These are phyloP conservation scores for Aspergillus caelatus DNA, from an alignment of 2,329 filamentous ascomycete species.

Conservation along the genomic window DNA sequence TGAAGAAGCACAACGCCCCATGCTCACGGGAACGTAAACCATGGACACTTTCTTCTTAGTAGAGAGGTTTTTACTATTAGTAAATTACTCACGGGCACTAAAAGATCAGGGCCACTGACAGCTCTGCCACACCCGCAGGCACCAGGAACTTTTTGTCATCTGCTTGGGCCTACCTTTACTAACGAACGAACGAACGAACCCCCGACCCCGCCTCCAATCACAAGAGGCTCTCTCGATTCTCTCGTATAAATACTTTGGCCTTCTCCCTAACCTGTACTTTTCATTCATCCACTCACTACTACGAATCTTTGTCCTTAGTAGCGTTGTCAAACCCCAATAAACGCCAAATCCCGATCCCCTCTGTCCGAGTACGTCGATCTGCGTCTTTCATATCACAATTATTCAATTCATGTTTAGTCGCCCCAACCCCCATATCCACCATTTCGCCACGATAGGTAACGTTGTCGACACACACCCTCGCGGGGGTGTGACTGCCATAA, in stretches of 20 bases:
- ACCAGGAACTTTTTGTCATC: neutral
- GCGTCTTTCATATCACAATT: neutral
- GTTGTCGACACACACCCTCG: neutral
- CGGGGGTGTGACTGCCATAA: neutral
- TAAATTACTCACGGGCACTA: neutral
- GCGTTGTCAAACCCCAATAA: too few relatives aligned
- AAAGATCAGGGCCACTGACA: neutral
- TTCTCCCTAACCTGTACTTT: neutral
- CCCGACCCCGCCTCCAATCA: neutral
- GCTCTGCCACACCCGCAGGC: conserved; percentile 1
- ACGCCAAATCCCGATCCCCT: too few relatives aligned
- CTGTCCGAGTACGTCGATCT: neutral
- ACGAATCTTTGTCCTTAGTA: neutral
- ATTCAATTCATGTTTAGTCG: neutral
- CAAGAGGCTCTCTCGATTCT: neutral
- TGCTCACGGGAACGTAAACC: neutral
- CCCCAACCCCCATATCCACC: neutral
- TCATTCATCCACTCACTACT: neutral
- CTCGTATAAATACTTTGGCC: neutral
- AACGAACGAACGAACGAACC: neutral
- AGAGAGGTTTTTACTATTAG: neutral
- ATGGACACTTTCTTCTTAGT: neutral
- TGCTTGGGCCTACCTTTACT: neutral
- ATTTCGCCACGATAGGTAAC: neutral
- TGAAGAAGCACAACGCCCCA: neutral